A percentile compares a stretch with the other conserved stretches of the same genome.
phyloP scores from a whole-genome alignment of 805 yeast species.

The Spathaspora arborariae region DNA sequence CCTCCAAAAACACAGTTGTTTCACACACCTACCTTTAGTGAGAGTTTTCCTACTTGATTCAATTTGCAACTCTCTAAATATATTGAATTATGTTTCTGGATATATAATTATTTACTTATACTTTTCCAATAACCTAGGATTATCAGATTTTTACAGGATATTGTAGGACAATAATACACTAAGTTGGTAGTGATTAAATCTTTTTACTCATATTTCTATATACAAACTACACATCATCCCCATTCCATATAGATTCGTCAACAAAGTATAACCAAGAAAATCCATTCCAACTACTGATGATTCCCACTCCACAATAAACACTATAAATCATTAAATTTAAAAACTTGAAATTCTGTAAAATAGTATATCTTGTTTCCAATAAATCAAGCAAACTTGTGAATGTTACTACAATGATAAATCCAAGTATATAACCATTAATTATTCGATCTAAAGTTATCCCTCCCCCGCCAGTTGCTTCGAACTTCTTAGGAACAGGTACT shows the following conservation, averaged over 20 bases:
- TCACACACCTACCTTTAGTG: too few relatives aligned
- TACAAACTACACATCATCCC: background rate
- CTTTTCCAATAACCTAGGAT: background rate
- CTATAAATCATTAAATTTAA: slow-evolving; percentile 77
- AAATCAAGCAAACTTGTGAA: slow-evolving; percentile 44
- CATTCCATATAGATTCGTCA: slow-evolving; percentile 54
- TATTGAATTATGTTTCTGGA: too few relatives aligned
- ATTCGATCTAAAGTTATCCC: slow-evolving; percentile 60
- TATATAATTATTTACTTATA: background rate
- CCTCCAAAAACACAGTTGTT: too few relatives aligned
- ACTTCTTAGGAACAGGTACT: slow-evolving; percentile 49
- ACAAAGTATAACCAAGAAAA: slow-evolving; percentile 85
- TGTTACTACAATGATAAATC: slow-evolving; percentile 61
- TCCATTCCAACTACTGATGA: slow-evolving; percentile 83
- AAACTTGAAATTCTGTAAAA: slow-evolving; percentile 64
- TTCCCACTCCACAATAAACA: slow-evolving; percentile 82
- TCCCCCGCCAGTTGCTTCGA: slow-evolving; percentile 13
- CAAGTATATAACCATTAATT: slow-evolving; percentile 60
- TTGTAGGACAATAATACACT: too few relatives aligned
- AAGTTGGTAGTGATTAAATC: background rate
- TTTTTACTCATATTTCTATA: background rate
- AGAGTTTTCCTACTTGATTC: too few relatives aligned
- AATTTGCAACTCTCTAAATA: too few relatives aligned
- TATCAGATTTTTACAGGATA: too few relatives aligned
- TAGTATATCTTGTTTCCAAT: slow-evolving; percentile 49